phyloP scores from a whole-genome alignment of 805 yeast species.

The Yarrowia divulgata region DNA sequence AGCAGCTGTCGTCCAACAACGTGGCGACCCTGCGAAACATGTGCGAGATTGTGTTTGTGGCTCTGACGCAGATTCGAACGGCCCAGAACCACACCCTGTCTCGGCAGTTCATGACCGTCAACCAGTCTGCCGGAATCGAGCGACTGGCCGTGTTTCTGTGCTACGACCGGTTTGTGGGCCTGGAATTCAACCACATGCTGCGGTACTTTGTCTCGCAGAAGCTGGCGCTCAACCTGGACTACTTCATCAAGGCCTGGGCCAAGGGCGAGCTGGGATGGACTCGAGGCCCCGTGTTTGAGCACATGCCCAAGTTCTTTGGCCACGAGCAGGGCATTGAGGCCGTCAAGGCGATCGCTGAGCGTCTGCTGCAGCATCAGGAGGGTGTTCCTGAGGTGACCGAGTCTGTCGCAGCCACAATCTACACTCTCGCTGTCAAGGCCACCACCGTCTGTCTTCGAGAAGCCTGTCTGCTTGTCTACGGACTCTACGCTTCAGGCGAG shows the following conservation, averaged over 20 bases:
- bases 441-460: slow-evolving; percentile 71
- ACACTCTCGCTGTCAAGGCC: slow-evolving; percentile 62
- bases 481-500: slow-evolving; percentile 59
- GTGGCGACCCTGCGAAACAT: slow-evolving; percentile 64
- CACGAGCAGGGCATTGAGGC: slow-evolving; percentile 30
- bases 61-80: slow-evolving; percentile 28
- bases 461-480: slow-evolving; percentile 62
- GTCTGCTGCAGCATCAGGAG: slow-evolving; percentile 33
- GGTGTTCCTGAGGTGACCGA: slow-evolving; percentile 35
- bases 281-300: slow-evolving; percentile 13
- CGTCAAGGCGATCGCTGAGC: slow-evolving; percentile 35
- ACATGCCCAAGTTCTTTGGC: slow-evolving; percentile 36
- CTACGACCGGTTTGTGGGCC: slow-evolving; percentile 28
- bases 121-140: slow-evolving; percentile 24
- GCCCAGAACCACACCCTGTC: slow-evolving; percentile 34
- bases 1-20: slow-evolving; percentile 68
- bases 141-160: slow-evolving; percentile 28
- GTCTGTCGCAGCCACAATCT: slow-evolving; percentile 47
- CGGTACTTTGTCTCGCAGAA: slow-evolving; percentile 30
- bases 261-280: slow-evolving; percentile 33
- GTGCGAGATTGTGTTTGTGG: slow-evolving; percentile 49
- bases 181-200: slow-evolving; percentile 28
- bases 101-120: slow-evolving; percentile 32
- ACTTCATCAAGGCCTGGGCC: slow-evolving; percentile 35
- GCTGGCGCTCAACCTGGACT: slow-evolving; percentile 36